Evolutionary conservation across 139 green algal genomes (phyloP).

Genomic region (Micractinium conductrix): DNA sequence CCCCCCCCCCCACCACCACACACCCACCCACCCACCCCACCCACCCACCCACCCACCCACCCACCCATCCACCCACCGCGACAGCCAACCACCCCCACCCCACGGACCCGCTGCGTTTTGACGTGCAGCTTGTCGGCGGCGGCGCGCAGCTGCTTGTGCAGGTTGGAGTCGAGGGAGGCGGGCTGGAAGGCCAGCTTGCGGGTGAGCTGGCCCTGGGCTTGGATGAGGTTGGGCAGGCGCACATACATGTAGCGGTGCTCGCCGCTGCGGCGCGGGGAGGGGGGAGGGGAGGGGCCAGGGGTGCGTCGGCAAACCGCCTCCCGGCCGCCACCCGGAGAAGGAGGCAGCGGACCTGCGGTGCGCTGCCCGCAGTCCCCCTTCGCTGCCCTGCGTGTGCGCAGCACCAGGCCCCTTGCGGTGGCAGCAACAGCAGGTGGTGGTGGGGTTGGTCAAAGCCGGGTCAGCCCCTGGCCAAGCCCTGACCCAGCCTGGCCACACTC

Average conservation of each 20-base stretch:
- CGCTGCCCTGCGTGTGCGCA: too few species aligned
- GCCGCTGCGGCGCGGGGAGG: background rate
- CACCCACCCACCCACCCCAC: background rate
- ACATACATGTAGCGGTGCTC: slow-evolving; percentile 72
- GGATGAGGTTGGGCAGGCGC: slow-evolving; percentile 51
- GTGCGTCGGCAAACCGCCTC: too few species aligned
- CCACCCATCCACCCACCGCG: too few species aligned
- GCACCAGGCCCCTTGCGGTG: too few species aligned
- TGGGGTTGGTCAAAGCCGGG: too few species aligned
- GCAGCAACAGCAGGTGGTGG: too few species aligned
- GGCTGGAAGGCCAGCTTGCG: slow-evolving; percentile 73
- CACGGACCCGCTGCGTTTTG: slow-evolving; percentile 38
- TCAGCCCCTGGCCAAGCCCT: too few species aligned
- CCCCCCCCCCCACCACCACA: too few species aligned
- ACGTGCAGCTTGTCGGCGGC: slow-evolving; percentile 45
- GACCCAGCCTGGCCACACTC: background rate
- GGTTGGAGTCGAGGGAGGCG: slow-evolving; percentile 52
- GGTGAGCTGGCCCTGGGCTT: slow-evolving; percentile 75
- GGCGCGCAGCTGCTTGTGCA: slow-evolving; percentile 34
- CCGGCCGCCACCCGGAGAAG: too few species aligned
- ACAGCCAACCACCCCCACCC: background rate
- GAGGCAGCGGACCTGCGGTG: too few species aligned
- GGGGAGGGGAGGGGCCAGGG: background rate
- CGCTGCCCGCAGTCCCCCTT: too few species aligned
- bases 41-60: background rate